Evolutionary conservation across 2,329 filamentous ascomycete genomes (phyloP).

Genomic region (Microsporum audouinii): DNA sequence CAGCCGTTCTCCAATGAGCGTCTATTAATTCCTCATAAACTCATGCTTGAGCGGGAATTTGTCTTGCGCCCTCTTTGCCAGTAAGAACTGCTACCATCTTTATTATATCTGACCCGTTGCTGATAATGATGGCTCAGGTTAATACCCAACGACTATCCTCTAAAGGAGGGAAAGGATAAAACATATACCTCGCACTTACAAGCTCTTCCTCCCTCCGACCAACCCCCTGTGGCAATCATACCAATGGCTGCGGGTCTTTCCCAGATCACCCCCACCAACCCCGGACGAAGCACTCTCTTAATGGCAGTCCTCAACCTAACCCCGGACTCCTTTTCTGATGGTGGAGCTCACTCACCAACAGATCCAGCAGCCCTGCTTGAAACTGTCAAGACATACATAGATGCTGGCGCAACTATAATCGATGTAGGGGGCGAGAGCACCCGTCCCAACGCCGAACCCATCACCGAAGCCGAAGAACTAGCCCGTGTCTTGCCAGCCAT

Average conservation of each 20-base stretch:
- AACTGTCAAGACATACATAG: slow-evolving; percentile 52
- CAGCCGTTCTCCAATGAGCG: slow-evolving; percentile 55
- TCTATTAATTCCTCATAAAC: slow-evolving; percentile 70
- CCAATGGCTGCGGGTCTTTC: slow-evolving; percentile 31
- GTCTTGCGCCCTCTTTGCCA: slow-evolving; percentile 71
- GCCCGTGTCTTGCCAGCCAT: slow-evolving; percentile 71
- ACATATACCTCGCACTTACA: slow-evolving; percentile 28
- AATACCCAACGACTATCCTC: slow-evolving; percentile 18
- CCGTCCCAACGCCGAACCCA: slow-evolving; percentile 59
- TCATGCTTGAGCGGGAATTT: slow-evolving; percentile 86
- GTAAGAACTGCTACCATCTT: slow-evolving; percentile 19
- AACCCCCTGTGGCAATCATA: slow-evolving; percentile 30
- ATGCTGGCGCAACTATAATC: slow-evolving; percentile 65
- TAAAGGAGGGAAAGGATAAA: slow-evolving; percentile 19
- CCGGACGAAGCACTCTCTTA: slow-evolving; percentile 54
- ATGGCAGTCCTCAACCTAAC: slow-evolving; percentile 96
- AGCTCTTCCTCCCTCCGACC: slow-evolving; percentile 25
- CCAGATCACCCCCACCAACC: slow-evolving; percentile 48
- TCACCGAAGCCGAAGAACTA: slow-evolving; percentile 63
- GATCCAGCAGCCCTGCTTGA: slow-evolving; percentile 41
- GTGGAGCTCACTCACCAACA: slow-evolving; percentile 50
- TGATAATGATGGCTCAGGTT: slow-evolving; percentile 5
- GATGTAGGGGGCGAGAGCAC: slow-evolving; percentile 93
- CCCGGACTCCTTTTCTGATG: slow-evolving; percentile 94
- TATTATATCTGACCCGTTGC: neutral